Evolutionary conservation across 73 alveolate species (phyloP).

Genomic region (Uronychia binucleata): DNA sequence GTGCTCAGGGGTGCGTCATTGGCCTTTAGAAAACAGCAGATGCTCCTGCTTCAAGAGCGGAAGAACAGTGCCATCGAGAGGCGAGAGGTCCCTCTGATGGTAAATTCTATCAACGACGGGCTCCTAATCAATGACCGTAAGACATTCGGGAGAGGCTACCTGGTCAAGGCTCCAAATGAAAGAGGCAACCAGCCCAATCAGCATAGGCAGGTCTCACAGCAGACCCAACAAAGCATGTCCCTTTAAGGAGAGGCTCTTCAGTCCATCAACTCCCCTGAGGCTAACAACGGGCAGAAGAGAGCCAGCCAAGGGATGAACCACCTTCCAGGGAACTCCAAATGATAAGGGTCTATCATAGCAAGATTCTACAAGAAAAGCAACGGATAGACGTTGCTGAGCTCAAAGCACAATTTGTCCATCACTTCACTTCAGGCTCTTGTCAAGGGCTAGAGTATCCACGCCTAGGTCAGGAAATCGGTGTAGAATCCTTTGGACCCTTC

Average conservation of each 20-base stretch:
- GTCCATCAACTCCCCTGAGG: no score
- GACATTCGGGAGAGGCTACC: not conserved
- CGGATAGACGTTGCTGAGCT: not conserved
- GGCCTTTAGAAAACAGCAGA: not conserved
- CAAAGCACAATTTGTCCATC: not conserved
- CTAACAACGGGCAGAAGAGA: no score
- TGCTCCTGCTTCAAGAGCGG: not conserved
- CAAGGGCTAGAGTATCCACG: no score
- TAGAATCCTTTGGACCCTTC: not conserved
- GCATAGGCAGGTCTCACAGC: no score
- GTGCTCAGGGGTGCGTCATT: constrained; percentile 9
- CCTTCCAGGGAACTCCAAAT: no score
- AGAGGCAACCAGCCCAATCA: no score
- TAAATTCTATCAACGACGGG: not conserved
- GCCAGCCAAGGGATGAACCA: no score
- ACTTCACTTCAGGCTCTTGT: not conserved
- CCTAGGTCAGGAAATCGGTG: no score
- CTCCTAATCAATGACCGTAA: not conserved
- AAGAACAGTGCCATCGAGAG: not conserved
- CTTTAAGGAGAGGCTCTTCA: no score
- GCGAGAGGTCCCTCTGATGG: not conserved
- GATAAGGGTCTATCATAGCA: not conserved
- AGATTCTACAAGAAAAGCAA: not conserved
- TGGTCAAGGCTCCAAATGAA: no score
- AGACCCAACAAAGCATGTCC: no score